Base-by-base conservation (phyloP, 352 stramenopile species). In the Phytopythium sindhum region DNA sequence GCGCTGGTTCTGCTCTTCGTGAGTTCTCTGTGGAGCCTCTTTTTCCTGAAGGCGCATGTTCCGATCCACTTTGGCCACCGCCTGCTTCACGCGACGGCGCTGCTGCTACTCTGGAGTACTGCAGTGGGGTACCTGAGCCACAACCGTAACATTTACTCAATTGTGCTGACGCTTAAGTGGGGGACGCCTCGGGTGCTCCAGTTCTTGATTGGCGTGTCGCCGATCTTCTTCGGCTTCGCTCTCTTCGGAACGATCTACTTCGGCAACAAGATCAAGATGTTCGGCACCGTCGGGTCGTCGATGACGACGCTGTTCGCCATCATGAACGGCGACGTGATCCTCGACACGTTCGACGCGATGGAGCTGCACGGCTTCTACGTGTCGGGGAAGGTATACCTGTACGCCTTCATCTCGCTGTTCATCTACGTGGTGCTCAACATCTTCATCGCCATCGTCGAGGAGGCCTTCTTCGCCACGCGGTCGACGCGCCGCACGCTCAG, bases 391-490 rank as follows among this genome's bases (percentile, higher is more conserved):
- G 64, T 92, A 57, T 97, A 93, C 57, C 47, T 97, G 51, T 97
- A 95, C 68, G 81, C 83, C 42, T 97, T 97, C 70, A 93, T 97
- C 45, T 76, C 81, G 61, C 70, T 97, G n/a, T 97, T 97, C 69
- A 96, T 97, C 69, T 97, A 97, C 69, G 86, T 97, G 53, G 90
- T 97, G 57, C 77, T 97, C 54, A 97, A 97, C 64, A 89, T 97
- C 60, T 96, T 96, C 63, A 95, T 97, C 33, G 89, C 88, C 17
- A 94, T 97, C 57, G 84, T 97, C 47, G 90, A 97, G 53, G 88
- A 97, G 53, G 85, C 89, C 29, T 97, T 96, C 75, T 97, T 97
- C 61, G 86, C 88, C n/a, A 93, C 85, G 33, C 77, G 87, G 50
- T 78, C 79, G 26, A 85, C 73, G 31, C 70, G 80, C 2, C 75